These are phyloP conservation scores for Xylaria sp. DNA, from an alignment of 495 filamentous ascomycete genomes.

Conservation along the genomic window DNA sequence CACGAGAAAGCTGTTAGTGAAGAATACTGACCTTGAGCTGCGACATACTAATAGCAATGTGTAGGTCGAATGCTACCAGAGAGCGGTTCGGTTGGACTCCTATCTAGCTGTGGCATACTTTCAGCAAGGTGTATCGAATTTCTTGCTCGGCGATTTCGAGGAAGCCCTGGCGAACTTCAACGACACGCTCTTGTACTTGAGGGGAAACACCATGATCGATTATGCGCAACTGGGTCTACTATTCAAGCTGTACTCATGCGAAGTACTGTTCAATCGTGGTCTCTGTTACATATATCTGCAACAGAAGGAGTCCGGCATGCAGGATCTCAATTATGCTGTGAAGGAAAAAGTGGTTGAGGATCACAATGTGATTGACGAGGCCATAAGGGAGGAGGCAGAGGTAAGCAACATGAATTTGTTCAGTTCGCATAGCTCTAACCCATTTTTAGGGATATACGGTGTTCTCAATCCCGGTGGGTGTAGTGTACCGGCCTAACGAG, in stretches of 20 bases:
- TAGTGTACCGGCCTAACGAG: constrained; percentile 93
- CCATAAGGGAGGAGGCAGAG: constrained; percentile 90
- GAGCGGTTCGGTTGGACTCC: constrained; percentile 84
- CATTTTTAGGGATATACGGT: constrained; percentile 86
- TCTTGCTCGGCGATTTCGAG: constrained; percentile 95
- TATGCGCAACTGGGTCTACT: constrained; percentile 96
- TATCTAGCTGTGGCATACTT: constrained; percentile 99
- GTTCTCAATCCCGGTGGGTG: constrained; percentile 96
- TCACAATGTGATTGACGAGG: constrained; percentile 97
- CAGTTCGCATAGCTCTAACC: constrained; percentile 31
- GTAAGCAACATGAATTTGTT: constrained; percentile 52
- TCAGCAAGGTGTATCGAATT: constrained; percentile 98
- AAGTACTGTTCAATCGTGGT: constrained; percentile 97
- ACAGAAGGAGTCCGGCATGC: constrained; percentile 86
- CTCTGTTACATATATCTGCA: constrained; percentile 97
- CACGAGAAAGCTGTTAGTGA: constrained; percentile 89
- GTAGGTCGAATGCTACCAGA: constrained; percentile 94
- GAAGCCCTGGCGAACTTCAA: constrained; percentile 99
- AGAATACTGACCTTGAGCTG: neutral
- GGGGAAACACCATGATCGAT: constrained; percentile 96
- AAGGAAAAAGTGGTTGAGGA: constrained; percentile 95
- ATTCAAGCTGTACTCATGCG: constrained; percentile 96
- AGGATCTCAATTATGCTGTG: constrained; percentile 89
- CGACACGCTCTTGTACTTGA: constrained; percentile 91
- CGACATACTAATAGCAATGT: constrained; percentile 22